phyloP scores from a whole-genome alignment of 495 filamentous ascomycete genomes.

The Mytilinidion resinicola region DNA sequence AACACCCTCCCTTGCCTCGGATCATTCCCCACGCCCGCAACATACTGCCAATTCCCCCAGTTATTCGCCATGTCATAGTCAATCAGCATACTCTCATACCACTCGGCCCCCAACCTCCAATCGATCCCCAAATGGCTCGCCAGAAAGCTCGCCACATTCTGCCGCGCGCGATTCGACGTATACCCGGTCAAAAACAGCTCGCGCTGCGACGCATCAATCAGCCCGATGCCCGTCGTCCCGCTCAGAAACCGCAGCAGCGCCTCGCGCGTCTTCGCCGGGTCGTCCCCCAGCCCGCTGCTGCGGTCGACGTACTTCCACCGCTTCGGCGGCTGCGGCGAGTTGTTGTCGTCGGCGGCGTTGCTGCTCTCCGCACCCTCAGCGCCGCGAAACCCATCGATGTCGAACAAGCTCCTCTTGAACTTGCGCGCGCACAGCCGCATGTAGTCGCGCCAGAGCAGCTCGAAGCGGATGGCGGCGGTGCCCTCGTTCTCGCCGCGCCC shows the following conservation, averaged over 20 bases:
- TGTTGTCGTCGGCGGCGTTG: neutral
- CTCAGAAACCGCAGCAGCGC: slow-evolving; percentile 41
- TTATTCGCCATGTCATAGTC: slow-evolving; percentile 69
- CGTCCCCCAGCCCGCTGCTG: slow-evolving; percentile 9
- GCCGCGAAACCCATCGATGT: slow-evolving; percentile 50
- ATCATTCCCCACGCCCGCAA: slow-evolving; percentile 68
- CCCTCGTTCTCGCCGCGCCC: slow-evolving; percentile 60
- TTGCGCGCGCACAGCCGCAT: slow-evolving; percentile 64
- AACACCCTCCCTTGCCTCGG: slow-evolving; percentile 59
- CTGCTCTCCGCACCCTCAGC: neutral
- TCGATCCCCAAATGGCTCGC: slow-evolving; percentile 64
- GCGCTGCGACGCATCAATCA: slow-evolving; percentile 65
- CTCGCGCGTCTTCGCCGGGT: slow-evolving; percentile 9
- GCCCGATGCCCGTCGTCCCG: slow-evolving; percentile 61
- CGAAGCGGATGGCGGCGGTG: slow-evolving; percentile 59
- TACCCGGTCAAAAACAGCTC: slow-evolving; percentile 66
- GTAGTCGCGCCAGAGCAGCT: slow-evolving; percentile 71
- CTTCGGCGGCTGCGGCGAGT: slow-evolving; percentile 20
- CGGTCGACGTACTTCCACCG: slow-evolving; percentile 24
- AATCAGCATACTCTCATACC: slow-evolving; percentile 63
- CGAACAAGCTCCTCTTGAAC: slow-evolving; percentile 55
- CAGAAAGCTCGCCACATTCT: slow-evolving; percentile 67
- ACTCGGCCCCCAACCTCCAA: slow-evolving; percentile 71
- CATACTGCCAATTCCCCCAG: slow-evolving; percentile 76
- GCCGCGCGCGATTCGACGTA: slow-evolving; percentile 62